Percentiles rank a stretch among this genome's conserved stretches.
Conservation (phyloP, 179 eudicot genomes). For the Beta lomatogona region DNA sequence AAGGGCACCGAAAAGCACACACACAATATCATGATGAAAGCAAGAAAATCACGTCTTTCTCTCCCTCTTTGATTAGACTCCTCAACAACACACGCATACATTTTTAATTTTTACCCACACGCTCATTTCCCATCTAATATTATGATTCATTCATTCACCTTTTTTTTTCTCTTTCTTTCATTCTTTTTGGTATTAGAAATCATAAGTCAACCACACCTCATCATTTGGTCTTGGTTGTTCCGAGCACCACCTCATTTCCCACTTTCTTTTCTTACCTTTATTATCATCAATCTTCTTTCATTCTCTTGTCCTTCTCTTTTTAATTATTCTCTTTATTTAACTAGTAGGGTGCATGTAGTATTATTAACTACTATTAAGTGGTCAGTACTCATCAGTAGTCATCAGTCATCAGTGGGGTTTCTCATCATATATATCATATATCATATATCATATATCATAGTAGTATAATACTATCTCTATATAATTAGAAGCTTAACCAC, state of each 20-base stretch:
- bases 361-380: background rate
- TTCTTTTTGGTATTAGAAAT: conserved; percentile 41
- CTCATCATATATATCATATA: background rate
- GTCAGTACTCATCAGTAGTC: too few relatives aligned
- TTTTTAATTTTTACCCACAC: conserved; percentile 20
- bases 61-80: conserved; percentile 54
- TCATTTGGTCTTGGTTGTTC: conserved; percentile 89
- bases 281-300: conserved; percentile 28
- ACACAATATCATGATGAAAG: conserved; percentile 48
- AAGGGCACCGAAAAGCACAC: conserved; percentile 82
- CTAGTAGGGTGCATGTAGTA: background rate
- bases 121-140: conserved; percentile 16
- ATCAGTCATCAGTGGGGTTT: background rate
- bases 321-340: background rate
- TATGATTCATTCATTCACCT: background rate
- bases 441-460: background rate
- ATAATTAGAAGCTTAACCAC: conserved; percentile 4
- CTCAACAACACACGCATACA: conserved; percentile 61
- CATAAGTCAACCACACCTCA: conserved; percentile 92
- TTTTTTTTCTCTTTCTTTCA: conserved; percentile 20
- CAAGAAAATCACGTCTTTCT: conserved; percentile 37
- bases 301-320: conserved; percentile 9
- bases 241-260: conserved; percentile 65
- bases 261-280: conserved; percentile 36
- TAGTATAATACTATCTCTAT: background rate